Base-by-base conservation (phyloP, 1,284 basidiomycete genomes). In the Testicularia cyperi region DNA sequence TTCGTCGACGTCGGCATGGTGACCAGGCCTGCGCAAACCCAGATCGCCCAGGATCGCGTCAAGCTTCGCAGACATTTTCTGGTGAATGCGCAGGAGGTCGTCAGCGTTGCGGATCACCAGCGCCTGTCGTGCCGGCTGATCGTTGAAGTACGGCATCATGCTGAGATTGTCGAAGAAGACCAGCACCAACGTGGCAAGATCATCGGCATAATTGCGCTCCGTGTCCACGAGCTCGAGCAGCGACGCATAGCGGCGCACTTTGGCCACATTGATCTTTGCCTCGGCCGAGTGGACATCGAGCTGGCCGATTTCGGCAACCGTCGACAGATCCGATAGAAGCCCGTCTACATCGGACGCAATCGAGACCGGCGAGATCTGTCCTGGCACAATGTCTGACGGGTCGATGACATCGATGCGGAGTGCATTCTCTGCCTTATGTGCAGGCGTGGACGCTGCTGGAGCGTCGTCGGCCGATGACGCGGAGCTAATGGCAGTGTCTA, bases 171-270 rank as follows among this genome's bases (percentile, higher is more conserved):
- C 57, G 27, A 76, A 74, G 45, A 70, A 76, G 38, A 76, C 70
- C 20, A 65, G 39, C 6, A 74, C 65, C 18, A 76, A 41, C 20
- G 66, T 45, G 7, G 61, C 58, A 5, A 76, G 55, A 29, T 76
- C 74, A n/a, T 69, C 64, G 16, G 68, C 66, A 23, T 75, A 76
- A 43, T 67, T 68, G 21, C 61, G 60, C 27, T 76, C 74, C 4
- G 74, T 76, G 42, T 74, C 71, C 25, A 69, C 53, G 14, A 76
- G 55, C 37, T 76, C 74, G 20, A 74, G 34, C n/a, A 76, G 40
- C 1, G 72, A 66, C 14, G 66, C 57, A 24, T 66, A 66, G 6
- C 67, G 46, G 18, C 65, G 55, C 13, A 70, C 27, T 15, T 58
- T 56, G 31, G 61, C 49, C 1, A 35, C 48, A 6, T 45, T 43